Conservation (phyloP, 1,284 basidiomycete genomes). For the Cryptococcus jaspeensis region DNA sequence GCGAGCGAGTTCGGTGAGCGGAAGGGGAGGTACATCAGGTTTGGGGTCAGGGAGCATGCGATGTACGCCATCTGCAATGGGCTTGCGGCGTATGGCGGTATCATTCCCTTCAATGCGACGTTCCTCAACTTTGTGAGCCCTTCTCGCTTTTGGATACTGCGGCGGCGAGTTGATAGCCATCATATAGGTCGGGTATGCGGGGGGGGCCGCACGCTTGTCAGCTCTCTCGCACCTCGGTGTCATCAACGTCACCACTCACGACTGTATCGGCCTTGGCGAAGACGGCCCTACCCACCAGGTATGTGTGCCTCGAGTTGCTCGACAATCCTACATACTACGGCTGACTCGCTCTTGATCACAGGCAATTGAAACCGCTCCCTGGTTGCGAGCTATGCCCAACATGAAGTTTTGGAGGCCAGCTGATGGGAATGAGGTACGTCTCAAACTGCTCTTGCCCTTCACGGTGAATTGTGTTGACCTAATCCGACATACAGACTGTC, state of each 20-base stretch:
- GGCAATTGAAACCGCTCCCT: constrained; percentile 38
- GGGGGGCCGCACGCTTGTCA: constrained; percentile 30
- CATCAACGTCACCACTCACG: constrained; percentile 46
- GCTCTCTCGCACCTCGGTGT: constrained; percentile 43
- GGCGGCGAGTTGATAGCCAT: background rate
- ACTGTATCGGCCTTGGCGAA: constrained; percentile 46
- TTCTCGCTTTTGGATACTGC: no score
- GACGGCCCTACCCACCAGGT: constrained; percentile 27
- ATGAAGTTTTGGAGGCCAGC: constrained; percentile 44
- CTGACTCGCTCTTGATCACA: constrained; percentile 24
- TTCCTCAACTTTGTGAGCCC: background rate
- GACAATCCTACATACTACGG: no score
- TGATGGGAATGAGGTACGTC: constrained; percentile 45
- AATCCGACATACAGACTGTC: no score
- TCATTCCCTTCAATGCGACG: constrained; percentile 23
- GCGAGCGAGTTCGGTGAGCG: constrained; percentile 40
- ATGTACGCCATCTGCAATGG: constrained; percentile 44
- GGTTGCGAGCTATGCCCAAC: constrained; percentile 42
- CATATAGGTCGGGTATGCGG: no score
- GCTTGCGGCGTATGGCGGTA: constrained; percentile 42
- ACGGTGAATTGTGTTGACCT: no score
- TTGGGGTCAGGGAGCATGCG: constrained; percentile 45
- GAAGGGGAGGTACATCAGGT: constrained; percentile 43
- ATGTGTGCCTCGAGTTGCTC: background rate
- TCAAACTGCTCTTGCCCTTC: constrained; percentile 36